phyloP scores from a whole-genome alignment of 2,329 filamentous ascomycete genomes.

The Teratosphaeria pseudoeucalypti region DNA sequence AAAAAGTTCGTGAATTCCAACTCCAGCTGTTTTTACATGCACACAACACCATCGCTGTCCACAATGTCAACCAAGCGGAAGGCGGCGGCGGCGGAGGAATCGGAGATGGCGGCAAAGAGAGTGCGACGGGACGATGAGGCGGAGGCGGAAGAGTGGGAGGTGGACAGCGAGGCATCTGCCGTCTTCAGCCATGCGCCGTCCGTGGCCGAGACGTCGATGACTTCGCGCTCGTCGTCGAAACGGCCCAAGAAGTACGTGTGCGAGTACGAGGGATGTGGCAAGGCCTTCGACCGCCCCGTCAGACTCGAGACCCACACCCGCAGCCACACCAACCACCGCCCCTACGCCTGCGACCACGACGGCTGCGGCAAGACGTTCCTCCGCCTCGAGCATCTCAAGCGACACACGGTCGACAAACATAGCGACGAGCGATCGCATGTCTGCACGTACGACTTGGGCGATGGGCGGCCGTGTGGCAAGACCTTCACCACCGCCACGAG shows the following conservation, averaged over 20 bases:
- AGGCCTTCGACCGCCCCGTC: constrained; percentile 79
- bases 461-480: constrained; percentile 54
- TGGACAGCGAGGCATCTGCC: not conserved
- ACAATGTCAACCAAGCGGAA: constrained; percentile 1
- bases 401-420: constrained; percentile 77
- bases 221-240: constrained; percentile 5
- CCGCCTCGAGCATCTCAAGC: constrained; percentile 74
- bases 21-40: not conserved
- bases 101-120: not conserved
- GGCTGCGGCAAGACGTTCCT: constrained; percentile 76
- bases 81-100: not conserved
- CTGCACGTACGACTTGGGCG: constrained; percentile 46
- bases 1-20: not conserved
- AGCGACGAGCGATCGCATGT: constrained; percentile 57
- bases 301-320: constrained; percentile 69
- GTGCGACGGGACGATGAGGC: not conserved
- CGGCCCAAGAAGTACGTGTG: constrained; percentile 68
- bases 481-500: constrained; percentile 71
- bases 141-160: not conserved
- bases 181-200: constrained; percentile 3
- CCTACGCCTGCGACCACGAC: constrained; percentile 60
- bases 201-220: constrained; percentile 16
- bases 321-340: constrained; percentile 75
- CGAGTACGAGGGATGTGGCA: constrained; percentile 61
- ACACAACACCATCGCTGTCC: not conserved